Base-by-base conservation (phyloP, 106 monocot species). In the Acorus calamus region DNA sequence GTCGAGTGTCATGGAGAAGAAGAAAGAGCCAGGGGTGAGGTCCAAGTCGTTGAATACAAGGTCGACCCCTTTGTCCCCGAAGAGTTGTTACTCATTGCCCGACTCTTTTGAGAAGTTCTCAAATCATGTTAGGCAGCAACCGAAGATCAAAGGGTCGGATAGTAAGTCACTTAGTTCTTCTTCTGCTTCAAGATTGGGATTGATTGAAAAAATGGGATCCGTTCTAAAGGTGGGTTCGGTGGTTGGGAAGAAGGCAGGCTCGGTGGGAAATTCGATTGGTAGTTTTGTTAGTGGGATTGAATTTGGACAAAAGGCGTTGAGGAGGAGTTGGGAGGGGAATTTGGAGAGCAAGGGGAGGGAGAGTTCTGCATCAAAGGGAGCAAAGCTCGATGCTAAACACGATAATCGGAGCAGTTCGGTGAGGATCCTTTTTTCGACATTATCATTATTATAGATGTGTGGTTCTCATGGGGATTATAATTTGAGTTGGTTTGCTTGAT, bases 261-360 rank as follows among this genome's bases (percentile, higher is more conserved):
- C 72, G 8, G n/a, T 11, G 62, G 69, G 73, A 7, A 82, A 60
- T 52, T 64, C 60, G 5, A n/a, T 47, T 12, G 79, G 60, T 56
- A 79, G 62, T 70, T 55, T 62, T 46, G 63, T 62, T 6, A 58
- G 57, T 14, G 63, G 69, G 12, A 56, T 70, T 44, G 74, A 80
- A n/a, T 63, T 64, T 0, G 77, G 77, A 4, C 62, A 69, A 2
- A 87, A 83, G 59, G 74, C 66, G 66, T 64, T 80, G 59, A 73
- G 87, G 50, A 87, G 65, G 79, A 87, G 87, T 63, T 87, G 87
- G 87, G 83, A 80, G 46, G 87, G 87, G 41, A 56, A 64, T 55
- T 4, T 60, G 3, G 77, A 73, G 55, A 56, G 56, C 4, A 87
- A 77, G 42, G 58, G 64, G 6, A 67, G 68, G 42, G 71, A 77